Conservation (phyloP, 2,329 filamentous ascomycete species). For the Tolypocladium pustulatum region DNA sequence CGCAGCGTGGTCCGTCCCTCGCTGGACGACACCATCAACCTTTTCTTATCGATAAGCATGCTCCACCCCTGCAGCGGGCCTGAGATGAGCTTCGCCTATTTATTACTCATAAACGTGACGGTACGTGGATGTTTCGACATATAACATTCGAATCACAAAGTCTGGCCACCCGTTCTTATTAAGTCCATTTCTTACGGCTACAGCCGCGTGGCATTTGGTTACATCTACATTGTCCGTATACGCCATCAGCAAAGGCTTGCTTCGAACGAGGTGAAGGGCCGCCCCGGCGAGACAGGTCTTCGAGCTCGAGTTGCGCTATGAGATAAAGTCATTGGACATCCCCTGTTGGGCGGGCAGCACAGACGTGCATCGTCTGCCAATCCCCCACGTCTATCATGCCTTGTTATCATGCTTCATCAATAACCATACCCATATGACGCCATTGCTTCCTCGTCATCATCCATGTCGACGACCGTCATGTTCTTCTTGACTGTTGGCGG, state of each 20-base stretch:
- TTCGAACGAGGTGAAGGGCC: not conserved
- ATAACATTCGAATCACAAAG: not conserved
- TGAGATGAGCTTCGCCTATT: no score
- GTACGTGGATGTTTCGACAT: not conserved
- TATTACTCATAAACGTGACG: not conserved
- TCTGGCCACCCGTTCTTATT: not conserved
- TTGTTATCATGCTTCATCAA: not conserved
- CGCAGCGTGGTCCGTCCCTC: not conserved
- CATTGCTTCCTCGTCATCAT: slow-evolving; percentile 41
- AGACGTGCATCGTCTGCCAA: not conserved
- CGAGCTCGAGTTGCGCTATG: no score
- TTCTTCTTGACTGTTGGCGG: slow-evolving; percentile 8
- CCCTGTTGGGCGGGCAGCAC: not conserved
- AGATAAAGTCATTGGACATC: not conserved
- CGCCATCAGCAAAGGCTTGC: not conserved
- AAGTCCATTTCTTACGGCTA: not conserved
- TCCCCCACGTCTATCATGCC: not conserved
- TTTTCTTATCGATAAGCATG: not conserved
- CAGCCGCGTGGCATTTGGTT: not conserved
- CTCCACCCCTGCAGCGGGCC: not conserved
- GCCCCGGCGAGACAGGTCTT: not conserved
- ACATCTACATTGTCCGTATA: not conserved
- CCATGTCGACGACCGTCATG: slow-evolving; percentile 19
- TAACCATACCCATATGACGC: slow-evolving; percentile 16
- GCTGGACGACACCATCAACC: not conserved